phyloP scores from a whole-genome alignment of 2,329 filamentous ascomycete species.

The Diaporthe ampelina region DNA sequence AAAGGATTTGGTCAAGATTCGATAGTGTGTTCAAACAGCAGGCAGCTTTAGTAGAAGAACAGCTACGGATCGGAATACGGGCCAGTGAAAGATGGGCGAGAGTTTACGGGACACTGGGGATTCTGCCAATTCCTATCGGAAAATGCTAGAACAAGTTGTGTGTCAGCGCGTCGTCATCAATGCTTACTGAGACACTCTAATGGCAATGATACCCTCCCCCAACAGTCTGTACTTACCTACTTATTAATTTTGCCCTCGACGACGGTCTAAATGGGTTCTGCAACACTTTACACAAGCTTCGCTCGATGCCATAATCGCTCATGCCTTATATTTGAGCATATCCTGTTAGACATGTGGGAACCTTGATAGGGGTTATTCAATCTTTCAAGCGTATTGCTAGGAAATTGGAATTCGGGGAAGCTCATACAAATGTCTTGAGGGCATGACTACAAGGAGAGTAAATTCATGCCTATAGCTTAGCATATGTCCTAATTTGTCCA shows the following conservation, averaged over 20 bases:
- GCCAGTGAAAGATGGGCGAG: slow-evolving; percentile 46
- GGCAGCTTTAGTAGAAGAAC: slow-evolving; percentile 38
- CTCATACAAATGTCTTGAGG: no score
- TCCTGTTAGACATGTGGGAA: no score
- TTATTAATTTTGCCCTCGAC: no score
- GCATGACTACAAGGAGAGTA: no score
- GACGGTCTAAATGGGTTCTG: neutral
- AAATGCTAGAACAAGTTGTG: neutral
- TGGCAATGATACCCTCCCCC: slow-evolving; percentile 8
- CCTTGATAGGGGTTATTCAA: no score
- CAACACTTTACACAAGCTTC: neutral
- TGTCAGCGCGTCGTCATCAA: neutral
- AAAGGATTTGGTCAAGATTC: neutral
- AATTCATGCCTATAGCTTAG: no score
- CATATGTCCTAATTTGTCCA: no score
- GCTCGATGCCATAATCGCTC: no score
- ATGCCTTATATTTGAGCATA: no score
- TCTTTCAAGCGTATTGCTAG: no score
- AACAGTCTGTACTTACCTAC: no score
- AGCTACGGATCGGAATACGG: slow-evolving; percentile 43
- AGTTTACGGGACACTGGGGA: slow-evolving; percentile 42
- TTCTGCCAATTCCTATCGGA: slow-evolving; percentile 4
- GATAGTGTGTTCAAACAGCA: slow-evolving; percentile 5
- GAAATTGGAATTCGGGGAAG: no score
- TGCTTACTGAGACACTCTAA: neutral